Conservation (phyloP, 108 stramenopile species). For the Hondaea fermentalgiana region DNA sequence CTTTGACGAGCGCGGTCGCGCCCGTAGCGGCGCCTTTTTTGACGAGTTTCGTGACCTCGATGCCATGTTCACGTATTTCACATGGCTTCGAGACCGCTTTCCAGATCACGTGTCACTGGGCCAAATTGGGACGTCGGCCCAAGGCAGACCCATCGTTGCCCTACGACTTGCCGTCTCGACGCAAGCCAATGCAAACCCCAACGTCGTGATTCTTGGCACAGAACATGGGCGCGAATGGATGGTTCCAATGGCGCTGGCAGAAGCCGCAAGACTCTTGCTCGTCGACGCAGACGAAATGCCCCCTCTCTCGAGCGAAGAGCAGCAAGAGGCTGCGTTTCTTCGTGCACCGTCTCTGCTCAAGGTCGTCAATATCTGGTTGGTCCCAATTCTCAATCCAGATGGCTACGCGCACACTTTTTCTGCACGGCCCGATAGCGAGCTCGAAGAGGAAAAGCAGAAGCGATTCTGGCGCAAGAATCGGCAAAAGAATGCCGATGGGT, state of each 20-base stretch:
- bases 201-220: not conserved
- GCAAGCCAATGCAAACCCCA: not conserved
- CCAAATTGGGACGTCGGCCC: not conserved
- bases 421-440: not conserved
- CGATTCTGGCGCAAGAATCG: slow-evolving; percentile 17
- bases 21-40: not conserved
- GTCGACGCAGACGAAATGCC: not conserved
- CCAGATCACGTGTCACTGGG: not conserved
- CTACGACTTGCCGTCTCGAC: not conserved
- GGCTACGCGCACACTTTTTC: not conserved
- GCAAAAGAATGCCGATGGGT: not conserved
- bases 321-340: not conserved
- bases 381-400: slow-evolving; percentile 1
- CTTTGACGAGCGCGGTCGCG: not conserved
- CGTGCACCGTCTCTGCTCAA: not conserved
- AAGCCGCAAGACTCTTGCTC: not conserved
- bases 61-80: not conserved
- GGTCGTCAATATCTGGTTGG: not conserved
- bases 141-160: not conserved
- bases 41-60: not conserved
- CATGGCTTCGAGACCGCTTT: not conserved
- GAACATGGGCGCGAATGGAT: not conserved
- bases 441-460: not conserved
- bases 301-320: not conserved
- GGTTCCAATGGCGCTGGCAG: not conserved